Conservation (phyloP, 768 basidiomycete genomes). For the Russula dissimulans region DNA sequence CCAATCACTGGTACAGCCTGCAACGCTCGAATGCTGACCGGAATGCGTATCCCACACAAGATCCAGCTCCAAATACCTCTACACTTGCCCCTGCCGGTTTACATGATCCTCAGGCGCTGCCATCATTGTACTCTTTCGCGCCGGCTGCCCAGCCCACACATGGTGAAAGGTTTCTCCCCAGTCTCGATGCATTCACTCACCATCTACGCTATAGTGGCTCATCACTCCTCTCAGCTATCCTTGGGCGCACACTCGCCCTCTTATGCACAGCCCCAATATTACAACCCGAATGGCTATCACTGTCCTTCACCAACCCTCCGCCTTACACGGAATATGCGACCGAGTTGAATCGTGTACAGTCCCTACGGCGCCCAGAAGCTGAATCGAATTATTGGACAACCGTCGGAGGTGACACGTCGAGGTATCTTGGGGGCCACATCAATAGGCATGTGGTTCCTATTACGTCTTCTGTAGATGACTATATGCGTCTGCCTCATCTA, state of each 20-base stretch:
- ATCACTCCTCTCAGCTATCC: slow-evolving; percentile 48
- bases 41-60: slow-evolving; percentile 4
- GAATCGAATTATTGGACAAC: slow-evolving; percentile 57
- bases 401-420: slow-evolving; percentile 50
- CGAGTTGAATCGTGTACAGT: slow-evolving; percentile 47
- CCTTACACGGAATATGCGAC: slow-evolving; percentile 63
- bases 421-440: slow-evolving; percentile 45
- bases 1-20: slow-evolving; percentile 15
- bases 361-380: slow-evolving; percentile 35
- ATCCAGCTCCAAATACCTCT: slow-evolving; percentile 1
- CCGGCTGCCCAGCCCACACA: slow-evolving; percentile 73
- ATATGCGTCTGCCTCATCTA: slow-evolving; percentile 14
- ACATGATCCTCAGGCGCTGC: slow-evolving; percentile 57
- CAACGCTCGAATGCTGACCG: not conserved
- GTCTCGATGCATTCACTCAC: slow-evolving; percentile 3
- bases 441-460: slow-evolving; percentile 1
- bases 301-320: slow-evolving; percentile 31
- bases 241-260: slow-evolving; percentile 46
- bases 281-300: slow-evolving; percentile 28
- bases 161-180: slow-evolving; percentile 33
- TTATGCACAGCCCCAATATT: slow-evolving; percentile 50
- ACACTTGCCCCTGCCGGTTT: slow-evolving; percentile 37
- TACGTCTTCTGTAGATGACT: not conserved
- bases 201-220: slow-evolving; percentile 39
- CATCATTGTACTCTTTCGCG: slow-evolving; percentile 62